Evolutionary conservation across 139 green algal genomes (phyloP), one percentile per base, ranked within the genome.

Genomic region (Tetradesmus obliquus): DNA sequence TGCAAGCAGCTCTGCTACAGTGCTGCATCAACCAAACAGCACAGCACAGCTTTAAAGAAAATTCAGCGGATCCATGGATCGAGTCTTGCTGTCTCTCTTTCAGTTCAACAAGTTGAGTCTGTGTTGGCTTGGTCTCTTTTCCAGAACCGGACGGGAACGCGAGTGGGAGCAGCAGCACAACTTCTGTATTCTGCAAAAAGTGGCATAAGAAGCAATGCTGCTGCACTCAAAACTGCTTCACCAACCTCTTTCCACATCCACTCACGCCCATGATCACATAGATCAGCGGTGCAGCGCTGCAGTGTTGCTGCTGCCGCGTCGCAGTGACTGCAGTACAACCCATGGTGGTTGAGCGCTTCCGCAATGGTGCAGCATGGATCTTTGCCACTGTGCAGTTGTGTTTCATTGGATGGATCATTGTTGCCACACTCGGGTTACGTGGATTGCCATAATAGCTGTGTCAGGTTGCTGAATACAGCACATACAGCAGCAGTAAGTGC

Each of bases 211-310:
- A 15, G 19, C 19, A 15, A 15, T 82, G 19, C 19, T 82, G 19
- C 4, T 13, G 66, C 66, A 51, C 22, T 17, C 20, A 17, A 53
- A 15, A 13, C n/a, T 10, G n/a, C 13, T 86, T 15, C 55, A 7
- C 6, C 6, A 22, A 87, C 82, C 82, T 87, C 55, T 87, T 87
- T n/a, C 82, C 82, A 87, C 82, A 87, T 32, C 82, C 82, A 24
- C 55, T 74, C 4, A 87, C 82, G 55, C 82, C 82, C 82, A 87
- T 87, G 19, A 87, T 87, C 20, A 87, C 82, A 62, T 74, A 72
- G 55, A 87, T 60, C 82, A 87, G 55, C n/a, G 82, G 82, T 45
- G 55, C 82, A 74, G 8, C 66, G n/a, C 8, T 24, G 15, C 66
- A 24, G 66, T 24, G 15, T 10, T 6, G 66, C 3, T 6, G 66